Evolutionary conservation across 441 rosid genomes (phyloP).

Genomic region (Geranium incanum): DNA sequence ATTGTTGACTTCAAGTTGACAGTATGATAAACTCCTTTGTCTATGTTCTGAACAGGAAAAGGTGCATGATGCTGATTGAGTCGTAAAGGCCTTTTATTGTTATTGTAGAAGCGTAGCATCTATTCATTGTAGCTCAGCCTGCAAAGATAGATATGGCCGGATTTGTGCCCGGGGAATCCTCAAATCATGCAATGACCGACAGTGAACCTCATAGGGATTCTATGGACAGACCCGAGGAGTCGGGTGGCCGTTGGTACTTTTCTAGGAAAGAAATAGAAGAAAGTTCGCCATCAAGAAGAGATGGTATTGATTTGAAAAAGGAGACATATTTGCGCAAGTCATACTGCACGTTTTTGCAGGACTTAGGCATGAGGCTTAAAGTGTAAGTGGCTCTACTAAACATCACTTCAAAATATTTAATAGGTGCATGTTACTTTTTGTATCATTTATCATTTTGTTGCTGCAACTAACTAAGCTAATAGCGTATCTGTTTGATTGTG

Average conservation of each 20-base stretch:
- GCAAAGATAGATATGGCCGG: not conserved
- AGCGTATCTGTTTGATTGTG: not conserved
- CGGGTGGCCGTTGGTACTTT: slow-evolving; percentile 64
- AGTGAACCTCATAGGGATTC: slow-evolving; percentile 5
- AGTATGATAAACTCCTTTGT: too few relatives aligned
- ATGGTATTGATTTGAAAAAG: slow-evolving; percentile 74
- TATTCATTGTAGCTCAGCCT: not conserved
- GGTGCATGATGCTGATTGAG: not conserved
- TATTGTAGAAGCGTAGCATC: not conserved
- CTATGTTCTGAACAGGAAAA: not conserved
- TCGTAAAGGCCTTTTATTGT: not conserved
- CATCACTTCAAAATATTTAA: not conserved
- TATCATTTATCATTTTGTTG: not conserved
- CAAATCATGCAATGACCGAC: not conserved
- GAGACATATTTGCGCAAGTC: slow-evolving; percentile 78
- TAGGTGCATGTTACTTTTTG: not conserved
- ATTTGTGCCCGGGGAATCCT: not conserved
- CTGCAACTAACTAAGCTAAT: not conserved
- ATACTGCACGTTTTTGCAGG: slow-evolving; percentile 83
- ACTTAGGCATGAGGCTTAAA: slow-evolving; percentile 87
- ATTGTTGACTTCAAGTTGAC: not conserved
- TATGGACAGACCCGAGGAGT: slow-evolving; percentile 31
- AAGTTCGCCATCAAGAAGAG: slow-evolving; percentile 66
- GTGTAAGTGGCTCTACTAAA: slow-evolving; percentile 39
- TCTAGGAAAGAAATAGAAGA: slow-evolving; percentile 77